Percentiles rank a stretch among this genome's conserved stretches.
Evolutionary conservation across 805 yeast species (phyloP).

Genomic region (Saccharomycopsis capsularis): DNA sequence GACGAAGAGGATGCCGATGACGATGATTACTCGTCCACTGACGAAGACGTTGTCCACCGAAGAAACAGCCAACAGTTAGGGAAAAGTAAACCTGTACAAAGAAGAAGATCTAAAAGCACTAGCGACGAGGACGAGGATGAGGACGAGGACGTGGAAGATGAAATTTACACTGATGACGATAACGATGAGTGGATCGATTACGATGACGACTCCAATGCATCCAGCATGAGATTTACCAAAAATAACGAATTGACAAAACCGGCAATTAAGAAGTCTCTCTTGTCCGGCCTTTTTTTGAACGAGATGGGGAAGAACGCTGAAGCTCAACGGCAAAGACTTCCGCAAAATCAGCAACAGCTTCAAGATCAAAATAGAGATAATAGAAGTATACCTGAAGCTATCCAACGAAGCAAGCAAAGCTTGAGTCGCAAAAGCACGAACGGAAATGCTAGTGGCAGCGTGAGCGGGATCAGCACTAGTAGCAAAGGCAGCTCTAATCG

Average conservation of each 20-base stretch:
- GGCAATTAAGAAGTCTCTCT: slow-evolving; percentile 12
- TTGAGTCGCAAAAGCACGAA: neutral
- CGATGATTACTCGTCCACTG: neutral
- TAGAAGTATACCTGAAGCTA: neutral
- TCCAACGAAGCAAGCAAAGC: neutral
- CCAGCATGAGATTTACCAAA: slow-evolving; percentile 1
- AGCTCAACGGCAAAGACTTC: neutral
- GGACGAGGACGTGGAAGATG: slow-evolving; percentile 4
- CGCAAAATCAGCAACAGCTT: neutral
- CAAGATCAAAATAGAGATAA: neutral
- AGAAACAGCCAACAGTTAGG: neutral
- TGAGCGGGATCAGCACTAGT: slow-evolving; percentile 2
- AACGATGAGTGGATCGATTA: slow-evolving; percentile 21
- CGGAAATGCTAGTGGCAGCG: neutral
- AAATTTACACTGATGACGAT: slow-evolving; percentile 6
- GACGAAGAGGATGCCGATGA: slow-evolving; percentile 15
- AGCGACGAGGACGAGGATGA: slow-evolving; percentile 13
- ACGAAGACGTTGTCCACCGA: neutral
- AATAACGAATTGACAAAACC: neutral
- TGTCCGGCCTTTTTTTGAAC: slow-evolving; percentile 19
- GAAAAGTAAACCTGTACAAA: neutral
- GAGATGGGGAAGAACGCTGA: slow-evolving; percentile 5
- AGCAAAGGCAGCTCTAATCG: slow-evolving; percentile 11
- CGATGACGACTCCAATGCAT: slow-evolving; percentile 3
- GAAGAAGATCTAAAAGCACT: neutral